Evolutionary conservation across 768 basidiomycete genomes (phyloP).

Genomic region (Phanerochaete carnosa): DNA sequence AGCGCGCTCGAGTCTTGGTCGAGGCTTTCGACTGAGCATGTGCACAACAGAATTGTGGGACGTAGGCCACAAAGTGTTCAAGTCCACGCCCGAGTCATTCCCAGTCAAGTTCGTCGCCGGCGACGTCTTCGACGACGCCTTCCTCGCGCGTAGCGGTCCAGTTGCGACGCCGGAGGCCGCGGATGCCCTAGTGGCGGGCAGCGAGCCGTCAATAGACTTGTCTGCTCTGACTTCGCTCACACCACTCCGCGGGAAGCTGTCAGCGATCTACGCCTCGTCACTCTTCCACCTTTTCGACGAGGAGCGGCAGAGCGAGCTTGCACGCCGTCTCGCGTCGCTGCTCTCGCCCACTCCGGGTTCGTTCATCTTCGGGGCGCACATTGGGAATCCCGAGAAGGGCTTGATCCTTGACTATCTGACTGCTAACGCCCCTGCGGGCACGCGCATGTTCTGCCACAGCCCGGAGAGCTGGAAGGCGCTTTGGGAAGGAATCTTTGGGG

Average conservation of each 20-base stretch:
- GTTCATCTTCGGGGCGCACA: slow-evolving; percentile 43
- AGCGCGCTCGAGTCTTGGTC: neutral
- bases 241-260: slow-evolving; percentile 42
- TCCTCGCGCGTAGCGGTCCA: slow-evolving; percentile 27
- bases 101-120: slow-evolving; percentile 55
- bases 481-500: slow-evolving; percentile 36
- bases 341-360: slow-evolving; percentile 42
- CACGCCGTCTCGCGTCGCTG: slow-evolving; percentile 37
- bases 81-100: slow-evolving; percentile 46
- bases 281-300: slow-evolving; percentile 51
- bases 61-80: slow-evolving; percentile 59
- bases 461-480: slow-evolving; percentile 35
- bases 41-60: slow-evolving; percentile 52
- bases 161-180: neutral
- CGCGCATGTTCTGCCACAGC: slow-evolving; percentile 30
- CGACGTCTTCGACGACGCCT: slow-evolving; percentile 45
- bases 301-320: slow-evolving; percentile 38
- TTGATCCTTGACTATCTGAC: neutral
- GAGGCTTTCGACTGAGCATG: neutral
- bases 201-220: slow-evolving; percentile 15
- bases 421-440: neutral
- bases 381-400: slow-evolving; percentile 32
- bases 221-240: slow-evolving; percentile 34
- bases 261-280: slow-evolving; percentile 46
- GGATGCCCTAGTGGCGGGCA: neutral